A percentile compares a stretch with the other conserved stretches of the same genome.
These are phyloP conservation scores for Aspergillus amoenus DNA, from an alignment of 2,329 filamentous ascomycete species.

Conservation along the genomic window DNA sequence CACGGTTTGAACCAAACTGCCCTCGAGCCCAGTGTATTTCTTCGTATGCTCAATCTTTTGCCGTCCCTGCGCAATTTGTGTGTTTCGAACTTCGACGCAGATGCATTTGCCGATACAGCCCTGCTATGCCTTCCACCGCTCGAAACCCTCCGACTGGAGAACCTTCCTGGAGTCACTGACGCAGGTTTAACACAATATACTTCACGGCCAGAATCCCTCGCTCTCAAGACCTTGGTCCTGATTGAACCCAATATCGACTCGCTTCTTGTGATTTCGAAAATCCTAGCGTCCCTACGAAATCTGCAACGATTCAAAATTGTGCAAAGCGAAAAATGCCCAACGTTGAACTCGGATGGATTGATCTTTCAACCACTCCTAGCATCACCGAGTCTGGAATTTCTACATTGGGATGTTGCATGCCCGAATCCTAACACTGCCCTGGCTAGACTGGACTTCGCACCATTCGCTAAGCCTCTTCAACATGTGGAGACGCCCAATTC, in stretches of 20 bases:
- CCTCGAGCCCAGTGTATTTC: conserved; percentile 55
- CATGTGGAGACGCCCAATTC: conserved; percentile 40
- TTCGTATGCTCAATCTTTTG: conserved; percentile 54
- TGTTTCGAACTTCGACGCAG: conserved; percentile 53
- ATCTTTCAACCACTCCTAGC: conserved; percentile 50
- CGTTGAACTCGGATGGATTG: conserved; percentile 41
- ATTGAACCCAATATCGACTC: conserved; percentile 56
- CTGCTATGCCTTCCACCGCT: conserved; percentile 54
- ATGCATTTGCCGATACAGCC: conserved; percentile 57
- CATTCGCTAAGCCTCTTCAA: conserved; percentile 35
- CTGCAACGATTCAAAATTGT: conserved; percentile 54
- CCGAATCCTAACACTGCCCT: conserved; percentile 38
- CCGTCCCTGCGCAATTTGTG: conserved; percentile 55
- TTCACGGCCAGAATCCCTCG: conserved; percentile 45
- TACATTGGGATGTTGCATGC: conserved; percentile 58
- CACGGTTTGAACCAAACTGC: conserved; percentile 46
- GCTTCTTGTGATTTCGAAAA: conserved; percentile 52
- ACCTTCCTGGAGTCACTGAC: conserved; percentile 56
- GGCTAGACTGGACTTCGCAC: conserved; percentile 37
- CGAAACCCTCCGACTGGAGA: conserved; percentile 55
- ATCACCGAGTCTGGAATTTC: conserved; percentile 49
- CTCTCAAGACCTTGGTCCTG: conserved; percentile 50
- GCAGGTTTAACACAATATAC: conserved; percentile 54
- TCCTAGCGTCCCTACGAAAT: conserved; percentile 48
- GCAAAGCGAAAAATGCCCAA: conserved; percentile 50